Percentiles rank a stretch among this genome's conserved stretches.
Evolutionary conservation across 179 eudicot genomes (phyloP).

Genomic region (Pouteria campechiana): DNA sequence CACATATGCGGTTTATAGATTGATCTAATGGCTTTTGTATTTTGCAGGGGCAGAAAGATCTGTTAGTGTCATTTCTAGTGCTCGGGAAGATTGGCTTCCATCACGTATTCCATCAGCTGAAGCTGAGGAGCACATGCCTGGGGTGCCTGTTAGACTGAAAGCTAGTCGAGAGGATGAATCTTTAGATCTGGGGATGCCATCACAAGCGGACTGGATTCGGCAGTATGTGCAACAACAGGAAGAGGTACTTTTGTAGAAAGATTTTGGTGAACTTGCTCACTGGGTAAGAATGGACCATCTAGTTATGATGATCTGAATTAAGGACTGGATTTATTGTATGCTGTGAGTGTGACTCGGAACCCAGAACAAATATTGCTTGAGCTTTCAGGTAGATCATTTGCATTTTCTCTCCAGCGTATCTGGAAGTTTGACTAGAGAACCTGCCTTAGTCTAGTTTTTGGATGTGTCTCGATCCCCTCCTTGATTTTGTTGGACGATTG

Average conservation of each 20-base stretch:
- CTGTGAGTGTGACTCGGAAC: too few relatives aligned
- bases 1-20: neutral
- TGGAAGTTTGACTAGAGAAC: too few relatives aligned
- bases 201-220: constrained; percentile 97
- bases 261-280: too few relatives aligned
- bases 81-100: constrained; percentile 72
- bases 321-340: too few relatives aligned
- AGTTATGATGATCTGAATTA: too few relatives aligned
- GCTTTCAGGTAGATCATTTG: too few relatives aligned
- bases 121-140: constrained; percentile 26
- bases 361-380: too few relatives aligned
- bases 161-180: constrained; percentile 36
- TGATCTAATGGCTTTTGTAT: neutral
- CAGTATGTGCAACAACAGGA: constrained; percentile 91
- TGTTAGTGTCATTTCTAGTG: constrained; percentile 67
- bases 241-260: constrained; percentile 40
- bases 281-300: too few relatives aligned
- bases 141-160: constrained; percentile 32
- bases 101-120: constrained; percentile 29
- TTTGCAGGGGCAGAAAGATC: constrained; percentile 35
- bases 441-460: too few relatives aligned
- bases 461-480: too few relatives aligned
- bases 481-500: too few relatives aligned
- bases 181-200: constrained; percentile 47
- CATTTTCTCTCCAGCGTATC: too few relatives aligned